Evolutionary conservation across 2,329 filamentous ascomycete genomes (phyloP), one percentile per base, ranked within the genome.

Genomic region (Fusarium caatingaense): DNA sequence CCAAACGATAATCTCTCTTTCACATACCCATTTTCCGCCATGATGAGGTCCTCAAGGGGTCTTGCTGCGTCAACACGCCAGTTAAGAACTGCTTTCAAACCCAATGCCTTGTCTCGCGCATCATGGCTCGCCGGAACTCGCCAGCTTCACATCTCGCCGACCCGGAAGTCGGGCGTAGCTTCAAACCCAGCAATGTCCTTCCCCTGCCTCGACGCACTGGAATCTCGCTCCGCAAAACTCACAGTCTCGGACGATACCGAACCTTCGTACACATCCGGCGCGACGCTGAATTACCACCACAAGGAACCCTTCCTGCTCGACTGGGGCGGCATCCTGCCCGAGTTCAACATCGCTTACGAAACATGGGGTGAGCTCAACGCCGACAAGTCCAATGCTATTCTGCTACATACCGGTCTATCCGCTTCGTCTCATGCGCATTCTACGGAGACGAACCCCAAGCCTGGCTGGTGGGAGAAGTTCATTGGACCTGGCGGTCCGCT

Each of bases 401-500:
- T 99, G 11, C 83, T 99, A 4, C 94, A 98, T 78, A 99, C 96
- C 0, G 96, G 96, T 11, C 86, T 99, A 8, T 98, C 94, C 1
- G 96, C 96, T n/a, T 98, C 94, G 9, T 98, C 94, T 60, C 96
- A 99, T 81, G 96, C 96, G 3, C 94, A 94, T 77, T 98, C 94
- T 61, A 98, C 95, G n/a, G 86, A 88, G 55, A 83, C 85, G 12
- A 99, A 99, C 79, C 88, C 93, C 0, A 92, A 94, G 78, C 92
- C 94, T 0, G 96, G 96, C 6, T 99, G 96, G 96, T 99, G 96
- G 96, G 96, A 99, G 81, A 95, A 92, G 80, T 99, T 99, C 79
- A 98, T 99, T 76, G 96, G 96, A 0, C 92, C 94, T 0, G 93
- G 92, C 1, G 87, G 87, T 21, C 92, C 93, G 13, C 82, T 99